phyloP scores from a whole-genome alignment of 805 yeast species.

The Saturnispora dispora region DNA sequence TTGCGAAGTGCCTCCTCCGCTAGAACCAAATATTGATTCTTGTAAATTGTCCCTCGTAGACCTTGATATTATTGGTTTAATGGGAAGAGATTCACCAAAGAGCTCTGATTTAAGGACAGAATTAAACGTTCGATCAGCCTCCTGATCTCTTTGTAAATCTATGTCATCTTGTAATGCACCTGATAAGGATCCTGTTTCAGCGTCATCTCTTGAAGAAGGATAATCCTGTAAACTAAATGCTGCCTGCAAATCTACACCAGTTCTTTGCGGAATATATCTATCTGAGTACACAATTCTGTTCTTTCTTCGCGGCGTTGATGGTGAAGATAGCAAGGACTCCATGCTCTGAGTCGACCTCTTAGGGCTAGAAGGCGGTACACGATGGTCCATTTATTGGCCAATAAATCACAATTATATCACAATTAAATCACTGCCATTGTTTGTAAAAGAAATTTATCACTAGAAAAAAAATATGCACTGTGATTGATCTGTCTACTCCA shows the following conservation, averaged over 20 bases:
- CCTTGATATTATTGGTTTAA: constrained; percentile 19
- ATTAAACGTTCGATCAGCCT: constrained; percentile 81
- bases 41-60: constrained; percentile 1
- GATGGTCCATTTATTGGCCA: background rate
- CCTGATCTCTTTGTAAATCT: constrained; percentile 62
- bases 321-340: constrained; percentile 20
- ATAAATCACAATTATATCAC: background rate
- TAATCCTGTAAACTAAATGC: constrained; percentile 49
- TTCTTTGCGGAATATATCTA: constrained; percentile 78
- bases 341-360: constrained; percentile 2
- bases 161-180: constrained; percentile 36
- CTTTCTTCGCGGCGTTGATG: constrained; percentile 40
- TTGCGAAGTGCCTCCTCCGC: constrained; percentile 8
- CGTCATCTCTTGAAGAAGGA: constrained; percentile 6
- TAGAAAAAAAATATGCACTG: background rate
- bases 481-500: background rate
- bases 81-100: constrained; percentile 65
- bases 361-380: constrained; percentile 7
- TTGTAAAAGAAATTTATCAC: background rate
- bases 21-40: background rate
- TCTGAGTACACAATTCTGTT: constrained; percentile 59
- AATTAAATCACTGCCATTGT: background rate
- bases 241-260: constrained; percentile 80
- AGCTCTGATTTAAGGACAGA: constrained; percentile 81
- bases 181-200: constrained; percentile 1